Base-by-base conservation (phyloP, 2,329 filamentous ascomycete species). In the Trichoderma sp. region DNA sequence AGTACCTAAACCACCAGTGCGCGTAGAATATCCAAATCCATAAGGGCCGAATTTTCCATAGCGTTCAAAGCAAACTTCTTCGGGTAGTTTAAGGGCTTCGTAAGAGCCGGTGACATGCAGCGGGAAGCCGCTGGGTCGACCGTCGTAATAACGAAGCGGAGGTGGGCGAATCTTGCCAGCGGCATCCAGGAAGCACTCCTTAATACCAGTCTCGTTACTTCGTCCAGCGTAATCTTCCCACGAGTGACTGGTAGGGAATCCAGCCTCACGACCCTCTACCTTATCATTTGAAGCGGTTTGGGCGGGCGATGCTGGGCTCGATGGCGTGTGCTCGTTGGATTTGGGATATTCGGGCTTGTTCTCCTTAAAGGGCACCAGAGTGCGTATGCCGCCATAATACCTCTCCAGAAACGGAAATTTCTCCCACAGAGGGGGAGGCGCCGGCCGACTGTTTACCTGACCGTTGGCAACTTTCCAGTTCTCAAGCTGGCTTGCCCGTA, bases 11-110 rank as follows among this genome's bases (percentile, higher is more conserved):
- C 95, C 95, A 14, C 95, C 95, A 74, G 87, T 90, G 72, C 90
- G 90, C 39, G 87, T 84, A 36, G 92, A 93, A 80, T 98, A 98
- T 9, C 95, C 95, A 73, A 94, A 89, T 0, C 95, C 95, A 76
- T 99, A 99, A 0, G 95, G 93, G 0, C 93, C 95, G 34, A 96
- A 89, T 74, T 94, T 89, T 3, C 95, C 95, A 79, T 93, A 97
- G 2, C 96, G 88, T 76, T 99, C 96, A 78, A 97, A 98, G 83
- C 96, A 99, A 61, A 98, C 89, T 77, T 97, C 92, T 75, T 97
- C 89, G 21, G 92, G 89, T 43, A 98, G 84, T 0, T 90, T 91
- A 14, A 98, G 82, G 53, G 95, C 81, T 11, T 94, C 90, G 77
- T 97, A 95, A 0, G 94, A 97, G n/a, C 96, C 96, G 78, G 95